phyloP scores from a whole-genome alignment of 139 green algal genomes.

The Asterochloris sp. region DNA sequence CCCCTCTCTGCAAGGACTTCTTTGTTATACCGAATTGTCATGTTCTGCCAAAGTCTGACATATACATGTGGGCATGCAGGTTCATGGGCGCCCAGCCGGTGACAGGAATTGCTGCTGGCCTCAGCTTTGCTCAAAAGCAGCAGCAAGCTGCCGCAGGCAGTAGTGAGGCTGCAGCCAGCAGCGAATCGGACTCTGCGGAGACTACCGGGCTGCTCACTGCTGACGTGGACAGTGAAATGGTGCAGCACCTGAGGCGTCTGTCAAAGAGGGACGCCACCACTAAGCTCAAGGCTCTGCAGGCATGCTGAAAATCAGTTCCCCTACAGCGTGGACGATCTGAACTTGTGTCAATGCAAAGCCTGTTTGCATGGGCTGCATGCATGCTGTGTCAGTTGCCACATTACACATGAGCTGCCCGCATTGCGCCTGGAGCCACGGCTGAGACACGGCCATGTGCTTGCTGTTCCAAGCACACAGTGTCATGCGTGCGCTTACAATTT shows the following conservation, averaged over 20 bases:
- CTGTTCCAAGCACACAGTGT: too few relatives aligned
- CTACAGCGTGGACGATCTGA: too few relatives aligned
- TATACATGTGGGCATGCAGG: not conserved
- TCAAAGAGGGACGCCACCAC: constrained; percentile 77
- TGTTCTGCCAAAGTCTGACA: not conserved
- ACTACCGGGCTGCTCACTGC: not conserved
- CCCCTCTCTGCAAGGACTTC: not conserved
- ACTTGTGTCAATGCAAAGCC: too few relatives aligned
- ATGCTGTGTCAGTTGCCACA: too few relatives aligned
- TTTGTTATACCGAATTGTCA: too few relatives aligned
- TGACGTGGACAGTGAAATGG: constrained; percentile 63
- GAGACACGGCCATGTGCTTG: too few relatives aligned
- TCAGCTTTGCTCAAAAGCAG: too few relatives aligned
- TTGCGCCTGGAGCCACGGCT: too few relatives aligned
- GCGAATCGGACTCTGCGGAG: not conserved
- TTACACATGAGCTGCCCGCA: too few relatives aligned
- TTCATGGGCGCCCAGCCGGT: not conserved
- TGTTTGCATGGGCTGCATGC: too few relatives aligned
- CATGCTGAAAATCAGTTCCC: not conserved
- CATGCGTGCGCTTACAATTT: too few relatives aligned
- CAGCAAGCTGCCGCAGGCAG: not conserved
- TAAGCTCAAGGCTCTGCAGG: constrained; percentile 82
- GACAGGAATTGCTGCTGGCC: too few relatives aligned
- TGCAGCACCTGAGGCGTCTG: constrained; percentile 69
- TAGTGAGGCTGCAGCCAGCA: not conserved